Base-by-base conservation (phyloP, 73 alveolate species). In the Paramecium sonneborni region DNA sequence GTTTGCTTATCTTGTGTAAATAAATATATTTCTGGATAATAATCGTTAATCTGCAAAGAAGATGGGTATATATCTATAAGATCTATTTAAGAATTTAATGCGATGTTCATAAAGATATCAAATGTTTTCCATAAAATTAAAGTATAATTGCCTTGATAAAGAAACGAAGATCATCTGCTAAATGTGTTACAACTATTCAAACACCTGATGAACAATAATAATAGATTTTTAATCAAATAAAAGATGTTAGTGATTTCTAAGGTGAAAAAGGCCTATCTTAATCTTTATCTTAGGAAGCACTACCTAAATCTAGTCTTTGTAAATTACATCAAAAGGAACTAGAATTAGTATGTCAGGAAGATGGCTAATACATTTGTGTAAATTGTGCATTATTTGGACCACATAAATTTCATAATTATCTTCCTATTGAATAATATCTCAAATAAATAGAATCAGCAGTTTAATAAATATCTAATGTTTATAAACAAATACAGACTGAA, bases 361-460 rank as follows among this genome's bases (percentile, higher is more conserved):
- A 96, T 69, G 86, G 93, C 28, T 93, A 95, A 38, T 92, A 95
- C 72, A 96, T 96, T 15, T 96, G 99, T 85, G 94, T 97, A 7
- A 95, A 95, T 92, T 96, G 99, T 68, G 99, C 98, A 12, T 92
- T 96, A 74, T 96, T 96, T 82, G 99, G 99, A 20, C 72, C 67
- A 15, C 99, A 96, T 94, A 96, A 95, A 93, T 93, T 93, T 57
- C 99, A 96, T 85, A 94, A 96, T 82, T 94, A 95, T 62, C 56
- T 95, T 11, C 92, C 92, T 10, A 94, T 96, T 52, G 95, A 96
- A 18, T 93, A 67, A 69, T 86, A 93, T 68, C 67, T 96, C 38
- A 94, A 94, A 18, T 97, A 96, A 48, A 82, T 94, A 92, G 96
- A 94, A 92, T 93, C 94, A 44, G 88, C 85, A 43, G 76, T 95